Conservation (phyloP, 306 rosid species). For the Rubus idaeus region DNA sequence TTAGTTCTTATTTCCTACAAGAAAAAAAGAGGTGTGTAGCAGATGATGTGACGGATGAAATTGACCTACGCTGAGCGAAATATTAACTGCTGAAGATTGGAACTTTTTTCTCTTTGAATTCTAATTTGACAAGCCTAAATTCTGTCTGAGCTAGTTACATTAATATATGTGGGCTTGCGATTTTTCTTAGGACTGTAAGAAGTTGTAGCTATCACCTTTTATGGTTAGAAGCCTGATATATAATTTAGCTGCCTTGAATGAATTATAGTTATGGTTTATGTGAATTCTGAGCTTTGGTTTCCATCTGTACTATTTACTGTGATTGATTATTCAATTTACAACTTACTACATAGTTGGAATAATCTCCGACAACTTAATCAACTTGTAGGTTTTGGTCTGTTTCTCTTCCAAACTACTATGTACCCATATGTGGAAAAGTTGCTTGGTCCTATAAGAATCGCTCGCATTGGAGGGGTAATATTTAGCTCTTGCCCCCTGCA, state of each 20-base stretch:
- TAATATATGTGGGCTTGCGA: neutral
- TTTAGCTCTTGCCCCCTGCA: neutral
- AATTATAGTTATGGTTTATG: no score
- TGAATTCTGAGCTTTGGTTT: no score
- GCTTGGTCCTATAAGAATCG: slow-evolving; percentile 44
- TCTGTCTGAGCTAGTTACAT: neutral
- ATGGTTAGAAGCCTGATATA: neutral
- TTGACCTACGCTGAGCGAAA: neutral
- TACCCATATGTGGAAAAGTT: slow-evolving; percentile 49
- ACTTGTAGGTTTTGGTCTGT: slow-evolving; percentile 54
- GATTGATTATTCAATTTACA: neutral
- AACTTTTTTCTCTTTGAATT: neutral
- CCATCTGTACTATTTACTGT: neutral
- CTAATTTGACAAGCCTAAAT: neutral
- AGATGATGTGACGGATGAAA: neutral
- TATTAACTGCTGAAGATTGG: no score
- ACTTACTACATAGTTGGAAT: neutral
- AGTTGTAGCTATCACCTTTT: neutral
- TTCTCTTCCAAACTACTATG: slow-evolving; percentile 48
- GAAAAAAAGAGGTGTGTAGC: neutral
- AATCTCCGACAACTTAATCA: slow-evolving; percentile 7
- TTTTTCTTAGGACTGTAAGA: neutral
- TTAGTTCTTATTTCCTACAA: no score
- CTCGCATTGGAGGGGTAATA: slow-evolving; percentile 52
- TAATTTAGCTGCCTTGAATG: no score